These are phyloP conservation scores for Cutaneotrichosporon arboriforme DNA, from an alignment of 1,284 basidiomycete genomes.

Conservation along the genomic window DNA sequence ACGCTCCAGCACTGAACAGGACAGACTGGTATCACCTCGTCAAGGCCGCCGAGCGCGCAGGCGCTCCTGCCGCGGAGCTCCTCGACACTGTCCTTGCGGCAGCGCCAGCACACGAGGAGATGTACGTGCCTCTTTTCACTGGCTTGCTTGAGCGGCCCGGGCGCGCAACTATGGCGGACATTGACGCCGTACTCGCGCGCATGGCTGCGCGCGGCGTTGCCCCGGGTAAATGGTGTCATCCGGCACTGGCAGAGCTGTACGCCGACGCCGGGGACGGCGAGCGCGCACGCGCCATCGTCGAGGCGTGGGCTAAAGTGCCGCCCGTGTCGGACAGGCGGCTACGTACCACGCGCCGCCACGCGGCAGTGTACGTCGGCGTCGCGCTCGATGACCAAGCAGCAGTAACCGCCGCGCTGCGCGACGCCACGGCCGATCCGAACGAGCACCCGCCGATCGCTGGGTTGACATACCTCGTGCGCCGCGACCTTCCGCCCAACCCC, in stretches of 20 bases:
- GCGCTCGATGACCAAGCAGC: neutral
- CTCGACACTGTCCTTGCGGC: no score
- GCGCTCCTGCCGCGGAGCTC: no score
- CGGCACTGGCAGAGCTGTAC: constrained; percentile 18
- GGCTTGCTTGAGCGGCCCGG: no score
- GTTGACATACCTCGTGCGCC: constrained; percentile 11
- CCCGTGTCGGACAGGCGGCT: neutral
- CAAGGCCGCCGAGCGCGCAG: no score
- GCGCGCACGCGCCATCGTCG: constrained; percentile 10
- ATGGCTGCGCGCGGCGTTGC: constrained; percentile 2
- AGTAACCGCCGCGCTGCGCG: constrained; percentile 6
- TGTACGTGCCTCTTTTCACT: no score
- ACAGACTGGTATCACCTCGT: no score
- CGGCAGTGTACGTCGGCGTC: neutral
- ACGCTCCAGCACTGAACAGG: no score
- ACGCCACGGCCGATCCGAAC: neutral
- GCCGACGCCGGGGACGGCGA: constrained; percentile 13
- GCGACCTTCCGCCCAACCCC: constrained; percentile 5
- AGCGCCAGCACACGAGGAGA: no score
- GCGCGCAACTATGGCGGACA: neutral
- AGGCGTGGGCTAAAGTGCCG: constrained; percentile 1
- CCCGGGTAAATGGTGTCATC: constrained; percentile 12
- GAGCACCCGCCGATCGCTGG: constrained; percentile 8
- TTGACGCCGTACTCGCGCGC: neutral
- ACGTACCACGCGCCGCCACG: no score